Evolutionary conservation across 1,284 basidiomycete genomes (phyloP), one percentile per base, ranked within the genome.

Genomic region (Polyporus tsugae): DNA sequence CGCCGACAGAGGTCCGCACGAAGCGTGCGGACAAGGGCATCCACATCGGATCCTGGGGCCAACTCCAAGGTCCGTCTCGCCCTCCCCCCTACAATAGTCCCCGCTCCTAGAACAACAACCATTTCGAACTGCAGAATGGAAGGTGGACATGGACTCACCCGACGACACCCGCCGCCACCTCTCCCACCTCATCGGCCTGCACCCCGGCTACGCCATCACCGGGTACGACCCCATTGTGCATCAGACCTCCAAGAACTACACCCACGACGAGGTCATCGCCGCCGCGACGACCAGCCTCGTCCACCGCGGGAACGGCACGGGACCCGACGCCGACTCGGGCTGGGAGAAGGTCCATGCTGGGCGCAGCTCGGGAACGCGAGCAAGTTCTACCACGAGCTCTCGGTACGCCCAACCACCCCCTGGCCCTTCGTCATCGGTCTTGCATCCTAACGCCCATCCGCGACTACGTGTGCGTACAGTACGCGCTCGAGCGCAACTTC

Each of bases 341-440:
- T 93, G 92, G 92, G 91, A 91, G 80, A 93, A 93, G 75, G 85
- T 86, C 25, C 90, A 7, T 79, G 80, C 17, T 93, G 91, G 90
- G 91, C 92, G 15, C 91, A 93, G 74, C 82, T 93, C 1, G 82
- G 81, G 35, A 86, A 92, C 68, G 81, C 83, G 33, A 79, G 76
- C n/a, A 81, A 82, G 68, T 93, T 89, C 75, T 93, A 93, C 77
- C 86, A 87, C 66, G 83, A 86, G 62, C 81, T 93, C 35, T 87
- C 89, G 10, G 91, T 92, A 72, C 75, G 52, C 13, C 11, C 49
- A 3, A 3, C 10, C 7, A 4, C 17, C 5, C 17, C 44, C 4
- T n/a, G 1, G 9, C 25, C 39, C 35, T 61, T 39, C 29, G 19
- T 64, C n/a, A n/a, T 13, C 2, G 3, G 19, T 19, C 17, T n/a